These are phyloP conservation scores for Phellopilus nigrolimitatus DNA, from an alignment of 1,284 basidiomycete genomes.

Conservation along the genomic window DNA sequence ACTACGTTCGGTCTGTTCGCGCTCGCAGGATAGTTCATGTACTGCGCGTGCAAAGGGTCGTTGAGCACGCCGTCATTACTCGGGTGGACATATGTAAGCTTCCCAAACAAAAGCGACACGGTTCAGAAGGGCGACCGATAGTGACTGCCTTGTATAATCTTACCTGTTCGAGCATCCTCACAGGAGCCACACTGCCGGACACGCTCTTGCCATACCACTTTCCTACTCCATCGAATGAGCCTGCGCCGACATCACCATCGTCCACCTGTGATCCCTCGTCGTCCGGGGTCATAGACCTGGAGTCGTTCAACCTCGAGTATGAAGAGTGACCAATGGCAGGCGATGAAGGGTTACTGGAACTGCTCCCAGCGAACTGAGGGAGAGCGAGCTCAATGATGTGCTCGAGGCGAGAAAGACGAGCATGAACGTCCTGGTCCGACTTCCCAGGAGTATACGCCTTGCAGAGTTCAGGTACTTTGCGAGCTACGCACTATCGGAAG, in stretches of 20 bases:
- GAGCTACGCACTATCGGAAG: conserved; percentile 58
- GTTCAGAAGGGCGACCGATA: not conserved
- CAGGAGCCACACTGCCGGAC: conserved; percentile 71
- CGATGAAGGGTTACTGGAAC: conserved; percentile 12
- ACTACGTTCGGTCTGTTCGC: conserved; percentile 7
- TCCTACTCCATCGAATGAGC: conserved; percentile 68
- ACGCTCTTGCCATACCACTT: conserved; percentile 82
- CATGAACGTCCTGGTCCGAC: conserved; percentile 71
- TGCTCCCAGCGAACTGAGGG: conserved; percentile 48
- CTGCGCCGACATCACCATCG: conserved; percentile 66
- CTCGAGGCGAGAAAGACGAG: conserved; percentile 67
- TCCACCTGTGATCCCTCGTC: conserved; percentile 63
- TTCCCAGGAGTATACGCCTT: conserved; percentile 83
- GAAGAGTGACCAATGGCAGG: conserved; percentile 5
- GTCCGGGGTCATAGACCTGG: conserved; percentile 42
- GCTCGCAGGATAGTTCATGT: not conserved
- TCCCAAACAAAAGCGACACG: not conserved
- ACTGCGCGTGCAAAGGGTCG: conserved; percentile 6
- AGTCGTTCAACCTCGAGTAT: conserved; percentile 8
- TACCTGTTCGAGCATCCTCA: conserved; percentile 74
- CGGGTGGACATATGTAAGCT: conserved; percentile 18
- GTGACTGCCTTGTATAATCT: not conserved
- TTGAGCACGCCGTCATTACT: conserved; percentile 1
- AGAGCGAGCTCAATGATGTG: conserved; percentile 74
- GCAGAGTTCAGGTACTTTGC: conserved; percentile 80